Base-by-base conservation (phyloP, 768 basidiomycete species). In the Lactarius quietus region DNA sequence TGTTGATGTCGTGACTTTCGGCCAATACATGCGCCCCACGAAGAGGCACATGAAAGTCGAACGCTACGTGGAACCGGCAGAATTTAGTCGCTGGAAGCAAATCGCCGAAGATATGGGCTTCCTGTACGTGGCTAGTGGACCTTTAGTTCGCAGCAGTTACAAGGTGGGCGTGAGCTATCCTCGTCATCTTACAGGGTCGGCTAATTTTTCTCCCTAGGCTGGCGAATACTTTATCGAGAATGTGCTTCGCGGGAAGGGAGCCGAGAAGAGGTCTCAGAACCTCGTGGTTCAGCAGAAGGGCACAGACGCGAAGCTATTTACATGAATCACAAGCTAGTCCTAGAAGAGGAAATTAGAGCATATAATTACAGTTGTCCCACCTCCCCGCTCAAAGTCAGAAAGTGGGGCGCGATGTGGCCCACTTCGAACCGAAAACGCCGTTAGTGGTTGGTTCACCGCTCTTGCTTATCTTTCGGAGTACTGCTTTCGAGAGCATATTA, bases 31-130 rank as follows among this genome's bases (percentile, higher is more conserved):
- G 97, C 90, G 97, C 57, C 97, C 97, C 8, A 98, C 97, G 10
- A 98, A 98, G 76, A 85, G 88, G 33, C 97, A 99, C 77, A 98
- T 99, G 97, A 99, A 98, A 76, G 97, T 99, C 12, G 90, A 93
- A 70, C 90, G 93, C 35, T 99, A 99, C 71, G 94, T 98, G 28
- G 86, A 93, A 66, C 97, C 97, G 1, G 84, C 86, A 5, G 95
- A 98, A 74, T 99, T 98, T 71, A 90, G 92, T 67, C 79, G 82
- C 62, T 99, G 96, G 96, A 95, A 90, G 74, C 79, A 84, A 71
- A 80, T 90, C 14, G 96, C 97, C 8, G 93, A 98, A 72, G 85
- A 87, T 67, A 88, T 97, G 83, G 95, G 96, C 45, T 99, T 99
- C 83, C 73, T 98, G 53, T 99, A 99, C 71, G 96, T 98, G 39